Base-by-base conservation (phyloP, 2,329 filamentous ascomycete species). In the Sarocladium oryzae region DNA sequence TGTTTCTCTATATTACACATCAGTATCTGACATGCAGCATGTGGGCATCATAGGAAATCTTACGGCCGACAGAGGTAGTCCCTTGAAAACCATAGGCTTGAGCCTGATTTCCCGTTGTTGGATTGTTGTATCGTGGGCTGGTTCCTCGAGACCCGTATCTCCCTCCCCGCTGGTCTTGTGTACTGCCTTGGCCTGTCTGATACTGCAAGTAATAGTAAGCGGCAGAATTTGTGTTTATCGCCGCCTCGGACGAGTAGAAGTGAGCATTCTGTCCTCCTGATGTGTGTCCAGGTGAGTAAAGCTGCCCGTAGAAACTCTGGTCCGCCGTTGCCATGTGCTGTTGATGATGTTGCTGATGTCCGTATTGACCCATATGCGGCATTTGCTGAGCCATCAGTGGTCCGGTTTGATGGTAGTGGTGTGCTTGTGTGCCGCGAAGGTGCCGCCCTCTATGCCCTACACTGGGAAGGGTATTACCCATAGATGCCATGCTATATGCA, bases 141-240 rank as follows among this genome's bases (percentile, higher is more conserved):
- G 28, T 21, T 15, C 26, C 43, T 33, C 18, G 43, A 23, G 43
- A 20, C 10, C 43, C 43, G 20, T n/a, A 48, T 18, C 33, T 24
- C 11, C 43, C 43, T 32, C 43, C 43, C 43, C 32, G 20, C 16
- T 48, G 43, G 33, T 48, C 43, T 32, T 18, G 26, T 9, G n/a
- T 18, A 21, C 33, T 21, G 18, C 28, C 28, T 11, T 48, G 43
- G 11, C 26, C 28, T 32, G 62, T n/a, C n/a, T n/a, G 51, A 54
- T 69, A 78, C 13, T 70, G 68, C 23, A 66, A 57, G 52, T 77
- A 79, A 56, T 77, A 79, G 56, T 72, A 77, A 1, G 61, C 63
- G 15, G 67, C 60, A 52, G 74, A 72, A 6, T 64, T 61, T 35
- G 67, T 67, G 36, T 66, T 67, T 65, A 75, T 68, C 52, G 74